Evolutionary conservation across 345 rosid species (phyloP).

Genomic region (Citrus mangshanensis): DNA sequence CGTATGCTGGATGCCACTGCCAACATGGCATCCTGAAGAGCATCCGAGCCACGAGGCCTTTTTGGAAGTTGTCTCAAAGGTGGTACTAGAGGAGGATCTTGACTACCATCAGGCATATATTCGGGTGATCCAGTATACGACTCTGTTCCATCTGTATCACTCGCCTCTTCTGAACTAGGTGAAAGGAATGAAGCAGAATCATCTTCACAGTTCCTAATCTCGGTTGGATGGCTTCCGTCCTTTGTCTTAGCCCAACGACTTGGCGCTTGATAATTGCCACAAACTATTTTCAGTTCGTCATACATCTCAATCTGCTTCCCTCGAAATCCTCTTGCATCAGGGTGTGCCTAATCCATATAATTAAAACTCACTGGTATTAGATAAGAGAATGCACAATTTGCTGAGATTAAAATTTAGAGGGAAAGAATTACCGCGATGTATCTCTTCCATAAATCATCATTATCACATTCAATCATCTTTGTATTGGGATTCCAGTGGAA

Average conservation of each 20-base stretch:
- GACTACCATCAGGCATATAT: slow-evolving; percentile 49
- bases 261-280: slow-evolving; percentile 76
- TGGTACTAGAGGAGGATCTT: slow-evolving; percentile 53
- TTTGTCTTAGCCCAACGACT: slow-evolving; percentile 64
- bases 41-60: slow-evolving; percentile 53
- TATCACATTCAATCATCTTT: slow-evolving; percentile 62
- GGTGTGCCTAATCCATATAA: slow-evolving; percentile 50
- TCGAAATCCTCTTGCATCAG: slow-evolving; percentile 73
- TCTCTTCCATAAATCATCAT: slow-evolving; percentile 83
- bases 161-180: slow-evolving; percentile 56
- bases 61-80: slow-evolving; percentile 57
- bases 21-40: slow-evolving; percentile 70
- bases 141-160: slow-evolving; percentile 88
- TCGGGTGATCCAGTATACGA: slow-evolving; percentile 55
- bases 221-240: slow-evolving; percentile 46
- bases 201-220: slow-evolving; percentile 53
- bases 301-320: slow-evolving; percentile 89
- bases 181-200: slow-evolving; percentile 66
- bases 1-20: slow-evolving; percentile 71
- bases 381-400: background rate
- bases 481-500: slow-evolving; percentile 74
- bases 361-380: background rate
- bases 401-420: background rate
- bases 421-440: slow-evolving; percentile 58
- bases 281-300: slow-evolving; percentile 74